Evolutionary conservation across 2,329 filamentous ascomycete species (phyloP).

Genomic region (Furcasterigmium sp.): DNA sequence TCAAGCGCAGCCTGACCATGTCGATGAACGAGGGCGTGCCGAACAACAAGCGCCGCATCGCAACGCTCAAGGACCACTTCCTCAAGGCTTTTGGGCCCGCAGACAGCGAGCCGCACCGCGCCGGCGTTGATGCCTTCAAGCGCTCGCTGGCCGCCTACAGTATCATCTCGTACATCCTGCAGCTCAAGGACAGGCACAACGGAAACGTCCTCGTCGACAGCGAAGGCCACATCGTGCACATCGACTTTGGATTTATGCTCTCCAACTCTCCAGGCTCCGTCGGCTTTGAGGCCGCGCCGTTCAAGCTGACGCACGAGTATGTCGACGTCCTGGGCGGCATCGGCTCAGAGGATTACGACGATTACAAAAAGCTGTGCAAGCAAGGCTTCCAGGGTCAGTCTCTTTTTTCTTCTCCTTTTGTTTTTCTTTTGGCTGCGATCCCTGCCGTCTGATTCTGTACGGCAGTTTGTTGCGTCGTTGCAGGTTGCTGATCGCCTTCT

Average conservation of each 20-base stretch:
- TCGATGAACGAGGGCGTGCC: slow-evolving; percentile 64
- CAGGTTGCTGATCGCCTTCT: slow-evolving; percentile 12
- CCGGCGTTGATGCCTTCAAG: slow-evolving; percentile 73
- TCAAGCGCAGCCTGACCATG: slow-evolving; percentile 77
- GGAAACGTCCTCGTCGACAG: slow-evolving; percentile 83
- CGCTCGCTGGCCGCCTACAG: slow-evolving; percentile 80
- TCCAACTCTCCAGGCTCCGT: slow-evolving; percentile 81
- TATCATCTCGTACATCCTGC: slow-evolving; percentile 76
- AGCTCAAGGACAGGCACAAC: slow-evolving; percentile 83
- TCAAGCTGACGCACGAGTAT: slow-evolving; percentile 83
- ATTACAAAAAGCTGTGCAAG: slow-evolving; percentile 76
- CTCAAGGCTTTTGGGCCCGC: slow-evolving; percentile 70
- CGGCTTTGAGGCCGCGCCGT: slow-evolving; percentile 80
- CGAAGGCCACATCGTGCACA: slow-evolving; percentile 81
- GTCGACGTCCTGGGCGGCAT: slow-evolving; percentile 76
- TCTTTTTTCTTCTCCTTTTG: background rate
- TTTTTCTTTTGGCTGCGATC: no score
- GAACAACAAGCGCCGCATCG: slow-evolving; percentile 69
- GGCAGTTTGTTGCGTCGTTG: no score
- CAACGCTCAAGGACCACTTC: slow-evolving; percentile 77
- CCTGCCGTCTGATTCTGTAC: no score
- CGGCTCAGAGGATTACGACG: slow-evolving; percentile 63
- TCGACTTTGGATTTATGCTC: slow-evolving; percentile 87
- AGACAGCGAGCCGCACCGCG: slow-evolving; percentile 63
- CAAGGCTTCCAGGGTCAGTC: slow-evolving; percentile 69